Conservation (phyloP, 2,329 filamentous ascomycete genomes). For the Rhynchosporium secalis region DNA sequence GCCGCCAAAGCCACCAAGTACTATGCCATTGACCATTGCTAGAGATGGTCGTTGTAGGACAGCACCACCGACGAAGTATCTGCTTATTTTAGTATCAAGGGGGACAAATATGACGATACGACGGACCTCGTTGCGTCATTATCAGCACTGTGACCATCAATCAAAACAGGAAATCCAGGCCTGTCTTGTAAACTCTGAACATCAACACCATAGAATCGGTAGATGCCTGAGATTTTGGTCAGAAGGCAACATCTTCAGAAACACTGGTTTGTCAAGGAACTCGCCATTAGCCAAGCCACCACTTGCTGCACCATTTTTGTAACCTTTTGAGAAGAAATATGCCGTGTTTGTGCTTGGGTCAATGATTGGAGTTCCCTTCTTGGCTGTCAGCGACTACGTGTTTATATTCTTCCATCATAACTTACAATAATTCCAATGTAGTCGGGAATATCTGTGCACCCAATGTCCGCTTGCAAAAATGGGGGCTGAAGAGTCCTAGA, state of each 20-base stretch:
- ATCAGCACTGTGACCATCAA: constrained; percentile 48
- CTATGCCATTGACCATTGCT: constrained; percentile 43
- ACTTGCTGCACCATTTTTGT: constrained; percentile 35
- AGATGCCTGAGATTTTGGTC: constrained; percentile 29
- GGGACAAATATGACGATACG: neutral
- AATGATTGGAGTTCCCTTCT: constrained; percentile 42
- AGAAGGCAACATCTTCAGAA: neutral
- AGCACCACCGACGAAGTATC: constrained; percentile 48
- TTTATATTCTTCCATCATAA: neutral
- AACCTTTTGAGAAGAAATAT: constrained; percentile 44
- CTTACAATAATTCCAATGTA: constrained; percentile 41
- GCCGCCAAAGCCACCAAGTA: constrained; percentile 50
- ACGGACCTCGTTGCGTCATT: constrained; percentile 45
- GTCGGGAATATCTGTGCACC: constrained; percentile 45
- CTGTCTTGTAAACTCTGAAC: constrained; percentile 43
- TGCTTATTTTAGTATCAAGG: constrained; percentile 18
- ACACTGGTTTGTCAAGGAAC: neutral
- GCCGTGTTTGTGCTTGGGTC: constrained; percentile 41
- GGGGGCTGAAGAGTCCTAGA: constrained; percentile 44
- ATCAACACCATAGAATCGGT: constrained; percentile 39
- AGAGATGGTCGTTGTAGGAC: constrained; percentile 48
- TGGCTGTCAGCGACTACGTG: neutral
- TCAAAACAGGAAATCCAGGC: constrained; percentile 44
- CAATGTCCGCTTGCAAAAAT: constrained; percentile 38
- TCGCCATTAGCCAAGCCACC: constrained; percentile 35